These are phyloP conservation scores for Serendipita sp. DNA, from an alignment of 768 basidiomycete species.

Conservation along the genomic window DNA sequence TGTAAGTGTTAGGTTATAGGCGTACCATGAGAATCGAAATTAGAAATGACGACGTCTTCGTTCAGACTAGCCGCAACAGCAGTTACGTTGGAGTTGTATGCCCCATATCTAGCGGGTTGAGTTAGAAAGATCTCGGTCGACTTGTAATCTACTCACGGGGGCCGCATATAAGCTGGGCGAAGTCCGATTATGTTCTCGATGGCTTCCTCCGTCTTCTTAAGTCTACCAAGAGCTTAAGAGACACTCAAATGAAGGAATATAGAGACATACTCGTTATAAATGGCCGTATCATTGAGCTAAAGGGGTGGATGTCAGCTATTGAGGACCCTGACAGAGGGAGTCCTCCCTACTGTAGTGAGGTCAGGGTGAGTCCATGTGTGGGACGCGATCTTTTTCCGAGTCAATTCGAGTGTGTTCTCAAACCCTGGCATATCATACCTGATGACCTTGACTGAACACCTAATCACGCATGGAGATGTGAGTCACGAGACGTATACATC, in stretches of 20 bases:
- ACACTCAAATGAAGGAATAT: neutral
- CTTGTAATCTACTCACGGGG: neutral
- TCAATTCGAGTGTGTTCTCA: neutral
- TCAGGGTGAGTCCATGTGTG: constrained; percentile 9
- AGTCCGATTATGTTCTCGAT: constrained; percentile 6
- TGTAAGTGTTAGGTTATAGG: neutral
- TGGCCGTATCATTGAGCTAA: neutral
- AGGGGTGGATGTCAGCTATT: neutral
- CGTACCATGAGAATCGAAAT: constrained; percentile 12
- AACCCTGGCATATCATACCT: neutral
- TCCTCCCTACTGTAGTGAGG: neutral
- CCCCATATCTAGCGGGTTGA: neutral
- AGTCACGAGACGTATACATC: neutral
- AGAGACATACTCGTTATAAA: neutral
- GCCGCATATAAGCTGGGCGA: constrained; percentile 5
- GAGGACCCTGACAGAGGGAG: neutral
- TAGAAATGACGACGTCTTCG: constrained; percentile 11
- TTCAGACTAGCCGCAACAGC: neutral
- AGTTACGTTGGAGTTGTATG: constrained; percentile 7
- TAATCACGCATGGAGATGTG: neutral
- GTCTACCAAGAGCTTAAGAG: neutral
- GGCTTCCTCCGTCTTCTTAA: constrained; percentile 2
- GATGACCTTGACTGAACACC: constrained; percentile 1
- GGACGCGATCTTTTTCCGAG: neutral
- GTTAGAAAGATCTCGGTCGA: neutral